Conservation (phyloP, 2,329 filamentous ascomycete genomes). For the Monosporascus sp. region DNA sequence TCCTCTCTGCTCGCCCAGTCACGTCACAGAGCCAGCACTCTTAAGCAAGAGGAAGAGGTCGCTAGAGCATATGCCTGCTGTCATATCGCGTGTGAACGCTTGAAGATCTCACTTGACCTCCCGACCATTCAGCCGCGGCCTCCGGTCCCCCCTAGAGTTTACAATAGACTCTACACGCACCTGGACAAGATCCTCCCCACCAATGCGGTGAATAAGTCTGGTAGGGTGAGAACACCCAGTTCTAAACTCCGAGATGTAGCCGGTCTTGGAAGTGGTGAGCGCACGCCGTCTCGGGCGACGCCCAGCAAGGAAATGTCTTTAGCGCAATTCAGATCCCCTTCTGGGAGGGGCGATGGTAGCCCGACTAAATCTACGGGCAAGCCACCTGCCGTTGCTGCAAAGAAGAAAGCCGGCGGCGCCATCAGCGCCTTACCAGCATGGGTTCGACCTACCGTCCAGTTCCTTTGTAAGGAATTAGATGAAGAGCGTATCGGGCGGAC, state of each 20-base stretch:
- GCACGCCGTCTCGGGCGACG: conserved; percentile 35
- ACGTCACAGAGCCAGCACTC: conserved; percentile 65
- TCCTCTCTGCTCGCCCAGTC: conserved; percentile 75
- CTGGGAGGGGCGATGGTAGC: conserved; percentile 31
- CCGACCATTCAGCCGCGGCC: conserved; percentile 71
- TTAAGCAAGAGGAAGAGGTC: conserved; percentile 83
- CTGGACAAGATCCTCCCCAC: conserved; percentile 65
- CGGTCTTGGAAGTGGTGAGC: conserved; percentile 26
- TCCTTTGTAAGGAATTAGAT: conserved; percentile 57
- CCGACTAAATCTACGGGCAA: conserved; percentile 38
- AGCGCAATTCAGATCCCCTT: conserved; percentile 37
- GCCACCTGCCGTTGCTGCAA: conserved; percentile 18
- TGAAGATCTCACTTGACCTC: conserved; percentile 71
- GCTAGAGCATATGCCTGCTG: conserved; percentile 80
- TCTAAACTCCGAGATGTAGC: conserved; percentile 30
- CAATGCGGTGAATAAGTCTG: conserved; percentile 13
- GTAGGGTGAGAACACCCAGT: conserved; percentile 27
- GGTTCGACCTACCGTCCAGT: conserved; percentile 63
- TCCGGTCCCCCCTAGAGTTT: conserved; percentile 72
- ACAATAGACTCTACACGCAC: conserved; percentile 77
- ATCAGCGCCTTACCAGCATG: conserved; percentile 49
- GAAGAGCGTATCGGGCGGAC: conserved; percentile 62
- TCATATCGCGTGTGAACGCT: conserved; percentile 80
- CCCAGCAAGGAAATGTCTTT: conserved; percentile 42
- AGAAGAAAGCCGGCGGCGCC: conserved; percentile 24